Conservation (phyloP, 192 early-diverging fungal species). For the Coemansia umbellata region DNA sequence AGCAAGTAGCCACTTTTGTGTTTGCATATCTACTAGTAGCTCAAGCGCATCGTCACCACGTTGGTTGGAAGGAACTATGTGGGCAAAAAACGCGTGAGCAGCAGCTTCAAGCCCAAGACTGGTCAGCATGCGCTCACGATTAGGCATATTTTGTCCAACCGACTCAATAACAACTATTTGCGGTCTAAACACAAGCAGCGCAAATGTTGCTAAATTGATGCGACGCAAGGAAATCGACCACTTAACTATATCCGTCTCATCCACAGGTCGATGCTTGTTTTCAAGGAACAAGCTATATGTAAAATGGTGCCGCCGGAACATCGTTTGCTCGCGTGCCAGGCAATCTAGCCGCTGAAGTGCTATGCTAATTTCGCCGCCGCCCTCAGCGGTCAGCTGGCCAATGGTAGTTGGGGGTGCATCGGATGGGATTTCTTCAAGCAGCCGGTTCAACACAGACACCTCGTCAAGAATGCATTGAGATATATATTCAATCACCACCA, state of each 20-base stretch:
- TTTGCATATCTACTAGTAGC: conserved; percentile 42
- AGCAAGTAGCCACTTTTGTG: conserved; percentile 38
- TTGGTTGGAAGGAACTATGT: conserved; percentile 27
- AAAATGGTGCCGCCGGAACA: conserved; percentile 39
- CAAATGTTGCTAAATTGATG: conserved; percentile 40
- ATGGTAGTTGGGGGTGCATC: not conserved
- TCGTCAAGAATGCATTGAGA: conserved; percentile 29
- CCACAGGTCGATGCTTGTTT: conserved; percentile 12
- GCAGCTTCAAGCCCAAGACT: conserved; percentile 32
- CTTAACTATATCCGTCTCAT: conserved; percentile 18
- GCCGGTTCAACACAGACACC: not conserved
- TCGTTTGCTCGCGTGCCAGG: conserved; percentile 29
- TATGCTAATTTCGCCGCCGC: not conserved
- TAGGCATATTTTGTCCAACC: conserved; percentile 18
- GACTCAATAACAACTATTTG: conserved; percentile 13
- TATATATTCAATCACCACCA: conserved; percentile 38
- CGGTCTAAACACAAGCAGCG: conserved; percentile 27
- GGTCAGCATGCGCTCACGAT: conserved; percentile 19
- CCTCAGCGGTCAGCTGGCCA: not conserved
- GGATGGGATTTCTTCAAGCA: not conserved
- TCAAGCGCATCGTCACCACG: conserved; percentile 14
- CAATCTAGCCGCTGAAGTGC: conserved; percentile 18
- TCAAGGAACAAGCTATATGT: conserved; percentile 20
- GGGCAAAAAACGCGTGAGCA: conserved; percentile 15
- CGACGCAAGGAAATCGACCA: conserved; percentile 31